Conservation (phyloP, 352 stramenopile genomes). For the Pythium utonaiense region DNA sequence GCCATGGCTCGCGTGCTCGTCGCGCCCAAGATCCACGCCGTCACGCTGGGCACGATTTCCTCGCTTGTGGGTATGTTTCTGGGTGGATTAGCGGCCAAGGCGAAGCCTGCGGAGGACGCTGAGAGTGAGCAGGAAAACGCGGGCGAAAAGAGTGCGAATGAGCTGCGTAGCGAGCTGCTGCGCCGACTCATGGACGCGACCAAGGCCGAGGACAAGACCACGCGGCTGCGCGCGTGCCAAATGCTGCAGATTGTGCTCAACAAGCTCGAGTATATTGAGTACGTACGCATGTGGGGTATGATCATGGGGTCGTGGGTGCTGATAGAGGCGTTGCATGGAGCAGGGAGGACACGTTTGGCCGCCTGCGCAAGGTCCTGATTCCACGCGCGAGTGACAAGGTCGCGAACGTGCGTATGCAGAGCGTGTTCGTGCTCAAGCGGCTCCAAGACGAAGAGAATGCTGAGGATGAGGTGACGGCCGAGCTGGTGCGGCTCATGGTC, state of each 20-base stretch:
- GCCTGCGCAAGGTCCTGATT: conserved; percentile 42
- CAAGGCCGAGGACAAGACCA: conserved; percentile 57
- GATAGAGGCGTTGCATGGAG: too few relatives aligned
- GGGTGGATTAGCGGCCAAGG: conserved; percentile 10
- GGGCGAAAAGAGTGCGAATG: conserved; percentile 19
- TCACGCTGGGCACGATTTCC: conserved; percentile 44
- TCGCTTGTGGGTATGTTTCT: conserved; percentile 55
- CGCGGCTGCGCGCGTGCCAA: conserved; percentile 52
- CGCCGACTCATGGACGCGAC: conserved; percentile 42
- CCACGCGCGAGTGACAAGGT: conserved; percentile 62
- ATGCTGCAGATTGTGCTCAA: conserved; percentile 63
- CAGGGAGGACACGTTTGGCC: conserved; percentile 37
- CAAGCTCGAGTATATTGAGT: conserved; percentile 51
- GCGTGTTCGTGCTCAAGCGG: conserved; percentile 52
- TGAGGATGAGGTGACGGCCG: conserved; percentile 38
- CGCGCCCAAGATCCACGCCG: conserved; percentile 37
- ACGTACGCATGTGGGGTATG: conserved; percentile 11
- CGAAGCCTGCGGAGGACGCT: neutral
- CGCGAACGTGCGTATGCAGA: conserved; percentile 52
- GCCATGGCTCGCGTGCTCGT: conserved; percentile 48
- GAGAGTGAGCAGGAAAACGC: neutral
- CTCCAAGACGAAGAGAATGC: conserved; percentile 42
- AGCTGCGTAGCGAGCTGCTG: conserved; percentile 50
- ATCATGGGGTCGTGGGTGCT: too few relatives aligned
- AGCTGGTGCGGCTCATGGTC: conserved; percentile 58